These are phyloP conservation scores for Diaporthe humulicola DNA, from an alignment of 2,329 filamentous ascomycete genomes.

Conservation along the genomic window DNA sequence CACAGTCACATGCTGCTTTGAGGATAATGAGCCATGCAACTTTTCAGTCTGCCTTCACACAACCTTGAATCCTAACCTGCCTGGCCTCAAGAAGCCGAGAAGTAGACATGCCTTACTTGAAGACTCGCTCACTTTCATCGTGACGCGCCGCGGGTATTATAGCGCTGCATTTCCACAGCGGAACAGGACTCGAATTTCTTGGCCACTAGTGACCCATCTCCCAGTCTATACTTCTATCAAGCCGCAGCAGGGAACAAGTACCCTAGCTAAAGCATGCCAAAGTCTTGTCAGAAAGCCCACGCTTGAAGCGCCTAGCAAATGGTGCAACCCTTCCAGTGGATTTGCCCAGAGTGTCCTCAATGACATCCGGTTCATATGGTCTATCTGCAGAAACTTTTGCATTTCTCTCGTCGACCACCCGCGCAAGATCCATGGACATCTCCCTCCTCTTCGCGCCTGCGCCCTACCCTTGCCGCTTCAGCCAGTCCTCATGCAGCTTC, in stretches of 20 bases:
- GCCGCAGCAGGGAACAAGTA: neutral
- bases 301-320: constrained; percentile 8
- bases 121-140: too few relatives aligned
- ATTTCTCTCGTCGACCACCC: too few relatives aligned
- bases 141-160: neutral
- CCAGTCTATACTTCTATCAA: neutral
- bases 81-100: neutral
- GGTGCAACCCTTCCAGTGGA: neutral
- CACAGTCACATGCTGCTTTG: neutral
- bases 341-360: neutral
- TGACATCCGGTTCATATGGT: neutral
- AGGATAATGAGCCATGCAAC: neutral
- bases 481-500: constrained; percentile 72
- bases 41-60: neutral
- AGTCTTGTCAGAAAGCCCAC: neutral
- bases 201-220: neutral
- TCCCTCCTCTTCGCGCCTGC: neutral
- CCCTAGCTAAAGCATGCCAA: neutral
- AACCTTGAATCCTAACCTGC: neutral
- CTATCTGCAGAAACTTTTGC: neutral
- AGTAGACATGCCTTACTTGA: neutral
- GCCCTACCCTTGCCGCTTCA: constrained; percentile 38
- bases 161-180: neutral
- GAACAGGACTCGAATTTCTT: neutral
- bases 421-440: neutral